Base-by-base conservation (phyloP, 352 stramenopile species). In the Globisporangium irregulare region DNA sequence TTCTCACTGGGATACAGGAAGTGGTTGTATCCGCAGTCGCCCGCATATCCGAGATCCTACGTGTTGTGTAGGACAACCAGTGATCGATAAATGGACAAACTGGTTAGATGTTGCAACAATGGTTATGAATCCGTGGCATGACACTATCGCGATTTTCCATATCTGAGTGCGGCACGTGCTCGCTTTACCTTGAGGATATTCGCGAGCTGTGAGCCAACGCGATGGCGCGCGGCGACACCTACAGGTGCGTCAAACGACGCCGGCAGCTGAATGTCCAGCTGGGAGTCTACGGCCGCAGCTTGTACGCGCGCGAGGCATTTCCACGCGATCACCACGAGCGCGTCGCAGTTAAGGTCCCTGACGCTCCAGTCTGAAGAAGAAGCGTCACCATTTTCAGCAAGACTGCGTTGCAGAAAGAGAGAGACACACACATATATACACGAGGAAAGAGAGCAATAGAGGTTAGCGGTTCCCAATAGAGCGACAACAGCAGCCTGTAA, bases 1-100 rank as follows among this genome's bases (percentile, higher is more conserved):
- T 89, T 89, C 73, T 94, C 90, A 20, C 67, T 93, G 20, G 90
- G 90, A 68, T 97, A 97, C 66, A 97, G 68, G 55, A 97, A 92
- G 70, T 95, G 81, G 64, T 95, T 95, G 73, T 97, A 97, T 0
- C 90, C 88, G 62, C 87, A 95, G 59, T 97, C 88, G 18, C 87
- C 86, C 22, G 75, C 77, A 68, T 92, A 97, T 4, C 90, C 90
- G 14, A 93, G 73, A 29, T 91, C 81, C 87, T 94, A 24, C 1
- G 6, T 36, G 53, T 38, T 10, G 12, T 15, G n/a, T 3, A 24
- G 3, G 24, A 2, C 59, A 9, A 38, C 12, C 32, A 38, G 32
- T 38, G 32, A 38, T 10, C 32, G 6, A 48, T 3, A 32, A n/a
- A 62, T 14, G 7, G 29, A 50, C 54, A 59, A 9, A 41, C 34